Base-by-base conservation (phyloP, 164 flowering plant species). In the Dillenia turbinata region DNA sequence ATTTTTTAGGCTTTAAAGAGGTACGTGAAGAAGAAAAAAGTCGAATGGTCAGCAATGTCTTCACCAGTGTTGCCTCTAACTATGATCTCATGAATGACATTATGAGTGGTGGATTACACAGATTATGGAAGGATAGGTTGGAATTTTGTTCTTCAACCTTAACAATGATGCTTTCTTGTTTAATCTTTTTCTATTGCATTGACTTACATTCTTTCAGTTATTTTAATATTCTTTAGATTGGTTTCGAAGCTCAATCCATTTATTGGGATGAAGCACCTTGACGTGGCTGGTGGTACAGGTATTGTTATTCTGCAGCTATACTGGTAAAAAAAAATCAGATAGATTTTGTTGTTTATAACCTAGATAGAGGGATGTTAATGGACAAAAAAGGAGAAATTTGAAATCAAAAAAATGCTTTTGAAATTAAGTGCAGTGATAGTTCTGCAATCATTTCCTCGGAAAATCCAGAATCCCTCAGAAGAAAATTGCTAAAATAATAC, bases 221-320 rank as follows among this genome's bases (percentile, higher is more conserved):
- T 53, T 1, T 43, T 56, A 57, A 48, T 66, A 19, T 8, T 61
- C 52, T 74, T 45, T 82, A 94, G 98, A 70, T 69, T 95, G 71
- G 96, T 95, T 48, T 82, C 90, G 63, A 78, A 88, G 61, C 74
- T 95, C 60, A 73, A 77, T 72, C 99, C 99, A 49, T 92, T 88
- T 71, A 90, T 91, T 61, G 97, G 99, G 73, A 95, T 92, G 88
- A 89, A 88, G 76, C 97, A 95, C 79, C 94, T 95, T 76, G 99
- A 95, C 80, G 97, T 95, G 75, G 99, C 99, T 78, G 99, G 97
- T 69, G 97, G 99, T 59, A 95, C 99, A 78, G 97, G 98, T 88
- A 56, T 66, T 75, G 51, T 47, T 55, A 14, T 40, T 19, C n/a
- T n/a, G 40, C 43, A 4, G 12, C 40, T 26, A 26, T 26, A 26